A percentile compares a stretch with the other conserved stretches of the same genome.
Conservation (phyloP, 352 stramenopile species). For the Pythium plurisporium region DNA sequence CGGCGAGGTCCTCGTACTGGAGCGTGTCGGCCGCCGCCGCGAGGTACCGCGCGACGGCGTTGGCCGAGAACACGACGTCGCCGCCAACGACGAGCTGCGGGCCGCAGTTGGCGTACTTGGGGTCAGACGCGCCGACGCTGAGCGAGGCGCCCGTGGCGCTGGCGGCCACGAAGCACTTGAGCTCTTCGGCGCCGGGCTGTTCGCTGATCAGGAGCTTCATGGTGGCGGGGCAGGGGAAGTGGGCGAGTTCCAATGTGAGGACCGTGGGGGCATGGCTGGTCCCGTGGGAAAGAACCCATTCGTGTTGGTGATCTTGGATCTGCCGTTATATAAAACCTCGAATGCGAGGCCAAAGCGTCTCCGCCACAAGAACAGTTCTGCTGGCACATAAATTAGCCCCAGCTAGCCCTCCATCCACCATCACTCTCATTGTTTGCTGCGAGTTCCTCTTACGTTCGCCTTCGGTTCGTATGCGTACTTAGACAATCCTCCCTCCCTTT, state of each 20-base stretch:
- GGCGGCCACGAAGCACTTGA: constrained; percentile 79
- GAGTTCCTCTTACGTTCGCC: constrained; percentile 10
- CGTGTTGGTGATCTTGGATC: too few species aligned
- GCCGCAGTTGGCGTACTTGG: constrained; percentile 52
- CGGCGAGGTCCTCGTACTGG: constrained; percentile 62
- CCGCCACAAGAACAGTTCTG: constrained; percentile 22
- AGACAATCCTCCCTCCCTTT: constrained; percentile 3
- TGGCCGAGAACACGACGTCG: constrained; percentile 69
- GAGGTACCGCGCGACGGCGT: constrained; percentile 73
- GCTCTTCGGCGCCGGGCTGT: constrained; percentile 56
- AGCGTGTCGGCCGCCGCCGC: constrained; percentile 35
- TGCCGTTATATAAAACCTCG: constrained; percentile 17
- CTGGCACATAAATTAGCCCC: neutral
- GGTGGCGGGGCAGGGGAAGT: neutral
- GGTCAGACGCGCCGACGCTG: constrained; percentile 44
- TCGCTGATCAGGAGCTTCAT: constrained; percentile 74
- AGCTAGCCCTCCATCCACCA: too few species aligned
- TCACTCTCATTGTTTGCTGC: too few species aligned
- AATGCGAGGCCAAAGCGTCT: constrained; percentile 9
- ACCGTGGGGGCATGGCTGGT: neutral
- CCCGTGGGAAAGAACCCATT: constrained; percentile 9
- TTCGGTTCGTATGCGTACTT: constrained; percentile 21
- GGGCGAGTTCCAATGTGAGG: neutral
- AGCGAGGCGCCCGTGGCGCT: constrained; percentile 43
- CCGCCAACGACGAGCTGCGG: constrained; percentile 46